A percentile compares a stretch with the other conserved stretches of the same genome.
These are phyloP conservation scores for Hibiscus syriacus DNA, from an alignment of 345 rosid species.

Conservation along the genomic window DNA sequence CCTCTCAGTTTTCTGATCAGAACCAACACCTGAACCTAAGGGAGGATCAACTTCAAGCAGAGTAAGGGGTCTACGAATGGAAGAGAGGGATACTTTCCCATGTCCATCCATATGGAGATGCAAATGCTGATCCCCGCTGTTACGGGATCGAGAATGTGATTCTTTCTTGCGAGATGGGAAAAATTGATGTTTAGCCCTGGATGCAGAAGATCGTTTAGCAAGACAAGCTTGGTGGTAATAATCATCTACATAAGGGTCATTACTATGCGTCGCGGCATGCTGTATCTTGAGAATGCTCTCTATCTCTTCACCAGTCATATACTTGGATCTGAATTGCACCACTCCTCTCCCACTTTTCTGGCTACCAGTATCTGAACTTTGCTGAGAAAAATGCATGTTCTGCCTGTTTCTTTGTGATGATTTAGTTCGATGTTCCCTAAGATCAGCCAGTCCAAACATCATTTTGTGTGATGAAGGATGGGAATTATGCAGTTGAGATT, in stretches of 20 bases:
- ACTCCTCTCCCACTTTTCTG: conserved; percentile 76
- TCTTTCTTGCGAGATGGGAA: conserved; percentile 82
- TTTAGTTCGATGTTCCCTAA: conserved; percentile 41
- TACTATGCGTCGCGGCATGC: conserved; percentile 76
- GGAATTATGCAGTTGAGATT: conserved; percentile 50
- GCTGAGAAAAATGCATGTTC: conserved; percentile 51
- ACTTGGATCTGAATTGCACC: conserved; percentile 72
- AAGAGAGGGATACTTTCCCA: conserved; percentile 55
- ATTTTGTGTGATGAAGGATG: conserved; percentile 54
- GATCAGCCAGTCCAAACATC: conserved; percentile 18
- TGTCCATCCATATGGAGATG: conserved; percentile 48
- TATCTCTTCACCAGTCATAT: conserved; percentile 92
- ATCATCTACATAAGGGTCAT: conserved; percentile 81
- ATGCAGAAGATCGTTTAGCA: conserved; percentile 49
- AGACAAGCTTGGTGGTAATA: conserved; percentile 95
- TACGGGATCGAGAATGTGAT: conserved; percentile 64
- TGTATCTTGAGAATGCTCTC: conserved; percentile 97
- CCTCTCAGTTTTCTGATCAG: conserved; percentile 57
- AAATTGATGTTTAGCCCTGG: conserved; percentile 58
- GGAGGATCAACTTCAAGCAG: conserved; percentile 68
- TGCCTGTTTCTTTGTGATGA: conserved; percentile 63
- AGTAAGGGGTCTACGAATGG: conserved; percentile 59
- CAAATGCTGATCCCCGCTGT: conserved; percentile 52
- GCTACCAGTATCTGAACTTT: conserved; percentile 60
- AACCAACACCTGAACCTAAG: conserved; percentile 36